Percentiles rank a stretch among this genome's conserved stretches.
Conservation (phyloP, 495 filamentous ascomycete species). For the Daldinia concentrica region DNA sequence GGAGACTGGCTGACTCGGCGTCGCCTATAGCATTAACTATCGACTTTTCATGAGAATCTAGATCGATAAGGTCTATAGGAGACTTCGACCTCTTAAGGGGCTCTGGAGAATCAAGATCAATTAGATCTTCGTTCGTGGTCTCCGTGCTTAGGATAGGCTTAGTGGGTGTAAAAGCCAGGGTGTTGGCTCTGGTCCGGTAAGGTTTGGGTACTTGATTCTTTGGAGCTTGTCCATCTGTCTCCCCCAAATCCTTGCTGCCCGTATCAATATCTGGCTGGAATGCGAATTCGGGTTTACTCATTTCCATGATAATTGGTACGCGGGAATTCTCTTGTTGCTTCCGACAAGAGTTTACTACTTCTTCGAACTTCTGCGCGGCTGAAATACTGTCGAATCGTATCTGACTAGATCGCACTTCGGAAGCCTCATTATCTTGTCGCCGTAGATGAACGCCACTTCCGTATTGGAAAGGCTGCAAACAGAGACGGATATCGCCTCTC, state of each 20-base stretch:
- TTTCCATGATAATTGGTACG: not conserved
- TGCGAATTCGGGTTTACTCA: not conserved
- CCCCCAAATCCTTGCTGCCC: not conserved
- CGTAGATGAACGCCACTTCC: conserved; percentile 9
- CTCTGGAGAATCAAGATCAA: not conserved
- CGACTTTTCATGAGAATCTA: not conserved
- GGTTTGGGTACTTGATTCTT: not conserved
- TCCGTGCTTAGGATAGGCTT: not conserved
- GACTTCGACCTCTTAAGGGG: not conserved
- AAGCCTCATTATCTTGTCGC: not conserved
- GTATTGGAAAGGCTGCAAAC: not conserved
- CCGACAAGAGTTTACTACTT: not conserved
- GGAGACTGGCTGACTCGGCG: not conserved
- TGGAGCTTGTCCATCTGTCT: not conserved
- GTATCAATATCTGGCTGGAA: not conserved
- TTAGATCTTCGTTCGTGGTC: not conserved
- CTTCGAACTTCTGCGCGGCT: not conserved
- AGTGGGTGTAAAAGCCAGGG: not conserved
- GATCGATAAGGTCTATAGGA: not conserved
- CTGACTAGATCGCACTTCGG: not conserved
- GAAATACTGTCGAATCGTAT: not conserved
- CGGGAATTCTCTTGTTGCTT: not conserved
- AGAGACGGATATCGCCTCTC: conserved; percentile 25
- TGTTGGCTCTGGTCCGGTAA: not conserved
- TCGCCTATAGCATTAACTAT: not conserved